Base-by-base conservation (phyloP, 1,284 basidiomycete species). In the Boletus sp. region DNA sequence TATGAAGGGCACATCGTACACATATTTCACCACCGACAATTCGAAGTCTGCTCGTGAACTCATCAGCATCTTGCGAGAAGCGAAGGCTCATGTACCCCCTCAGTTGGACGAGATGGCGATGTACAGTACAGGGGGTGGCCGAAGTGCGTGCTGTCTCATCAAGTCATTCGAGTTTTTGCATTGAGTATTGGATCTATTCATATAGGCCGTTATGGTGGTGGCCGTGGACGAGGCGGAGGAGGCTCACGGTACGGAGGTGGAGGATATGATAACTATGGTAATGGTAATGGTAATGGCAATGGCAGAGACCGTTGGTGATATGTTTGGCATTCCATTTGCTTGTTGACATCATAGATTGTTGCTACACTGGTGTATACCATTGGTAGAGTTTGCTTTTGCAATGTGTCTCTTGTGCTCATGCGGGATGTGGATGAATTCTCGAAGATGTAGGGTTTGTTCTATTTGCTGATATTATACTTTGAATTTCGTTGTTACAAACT, bases 1-100 rank as follows among this genome's bases (percentile, higher is more conserved):
- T 44, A 82, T 86, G 75, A 93, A 81, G 68, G 92, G 93, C 58
- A 89, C 84, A 29, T 92, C 94, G 5, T 96, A 91, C 73, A 97
- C 94, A 10, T 98, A 95, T 78, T 95, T 99, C 73, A 94, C 91
- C 47, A 88, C 88, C 44, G 91, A 96, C 64, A 97, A 95, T 71
- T 86, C 91, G 50, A 96, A 95, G 75, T 84, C 84, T 57, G 94
- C 95, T 14, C 88, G 93, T 42, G 95, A 99, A 65, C 80, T 99
- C 13, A 75, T 98, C 49, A 77, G 72, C 56, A 97, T 99, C 59
- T 73, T 99, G 54, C 78, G 81, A 55, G 95, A 99, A 71, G 91
- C 93, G 41, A 94, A 94, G 67, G 85, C 93, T 27, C 75, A 79
- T 42, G 76, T 99, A 22, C 93, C 95, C 19, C 81, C 88, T 46